Percentiles rank a stretch among this genome's conserved stretches.
These are phyloP conservation scores for Neurospora sp. DNA, from an alignment of 495 filamentous ascomycete species.

Conservation along the genomic window DNA sequence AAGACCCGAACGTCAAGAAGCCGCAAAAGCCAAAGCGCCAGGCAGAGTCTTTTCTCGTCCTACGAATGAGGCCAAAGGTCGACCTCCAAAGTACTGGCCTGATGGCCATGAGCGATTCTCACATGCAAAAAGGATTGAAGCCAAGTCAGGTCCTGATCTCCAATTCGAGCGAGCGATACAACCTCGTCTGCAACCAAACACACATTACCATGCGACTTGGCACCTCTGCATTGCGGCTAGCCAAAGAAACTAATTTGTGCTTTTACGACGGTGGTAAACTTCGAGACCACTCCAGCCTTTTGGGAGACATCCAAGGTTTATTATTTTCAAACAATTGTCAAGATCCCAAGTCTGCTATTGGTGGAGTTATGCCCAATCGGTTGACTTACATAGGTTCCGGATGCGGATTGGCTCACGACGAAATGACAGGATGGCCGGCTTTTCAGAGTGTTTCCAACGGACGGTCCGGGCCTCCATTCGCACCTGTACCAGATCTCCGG, in stretches of 20 bases:
- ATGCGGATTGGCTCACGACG: not conserved
- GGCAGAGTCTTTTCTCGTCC: not conserved
- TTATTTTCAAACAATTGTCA: not conserved
- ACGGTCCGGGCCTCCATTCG: not conserved
- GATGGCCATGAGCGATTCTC: not conserved
- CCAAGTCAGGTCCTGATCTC: not conserved
- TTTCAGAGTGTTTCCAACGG: not conserved
- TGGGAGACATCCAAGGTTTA: not conserved
- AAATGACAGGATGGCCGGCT: not conserved
- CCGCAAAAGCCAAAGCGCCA: not conserved
- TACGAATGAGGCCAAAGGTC: not conserved
- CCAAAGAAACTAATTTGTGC: not conserved
- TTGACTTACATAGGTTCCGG: not conserved
- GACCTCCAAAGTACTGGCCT: not conserved
- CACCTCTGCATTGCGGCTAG: not conserved
- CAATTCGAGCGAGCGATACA: not conserved
- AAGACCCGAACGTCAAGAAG: not conserved
- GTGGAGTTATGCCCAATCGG: not conserved
- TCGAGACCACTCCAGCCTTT: not conserved
- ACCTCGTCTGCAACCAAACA: not conserved
- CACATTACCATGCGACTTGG: not conserved
- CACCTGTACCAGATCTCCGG: not conserved
- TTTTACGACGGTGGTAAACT: not conserved
- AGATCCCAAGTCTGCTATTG: not conserved
- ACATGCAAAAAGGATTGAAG: not conserved